Evolutionary conservation across 2,329 filamentous ascomycete genomes (phyloP), one percentile per base, ranked within the genome.

Genomic region (Fusarium burgessii): DNA sequence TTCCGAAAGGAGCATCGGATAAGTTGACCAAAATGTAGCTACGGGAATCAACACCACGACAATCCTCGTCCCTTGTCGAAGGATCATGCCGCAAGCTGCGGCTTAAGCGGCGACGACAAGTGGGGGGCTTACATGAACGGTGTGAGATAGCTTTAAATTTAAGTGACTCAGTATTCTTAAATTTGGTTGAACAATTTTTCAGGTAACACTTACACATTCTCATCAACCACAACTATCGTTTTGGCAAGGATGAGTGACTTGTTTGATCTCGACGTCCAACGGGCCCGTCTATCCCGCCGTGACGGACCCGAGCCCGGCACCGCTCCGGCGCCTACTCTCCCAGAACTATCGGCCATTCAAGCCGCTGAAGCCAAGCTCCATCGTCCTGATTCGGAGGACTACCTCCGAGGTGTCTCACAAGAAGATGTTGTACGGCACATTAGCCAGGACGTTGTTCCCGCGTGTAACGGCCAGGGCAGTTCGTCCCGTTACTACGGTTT

Each of bases 401-500:
- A 82, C 60, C 80, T 85, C 32, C 45, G 70, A 54, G 75, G 76
- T 33, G 66, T 73, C 13, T 62, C 77, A 6, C 73, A 74, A 9
- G 72, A 82, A 77, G 52, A 76, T 62, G 62, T 78, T 29, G 68
- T 76, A 45, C 62, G 76, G 15, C 87, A 89, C 77, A 82, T 89
- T 38, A 73, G 83, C 13, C 35, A 72, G 11, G 79, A 83, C 63
- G 81, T 89, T 61, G 80, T 87, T 42, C 87, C 87, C 3, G 92
- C 87, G 2, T 86, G 96, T 64, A 94, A 91, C 74, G 87, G 85
- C 18, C 88, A 89, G 75, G 90, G 89, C 71, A 85, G 87, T 43
- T 89, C 87, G 45, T 80, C 89, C 14, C 89, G 90, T 58, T 97
- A 97, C 84, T 97, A 93, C 79, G 95, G 94, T 64, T 97, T 98